These are phyloP conservation scores for Globisporangium nunn DNA, from an alignment of 352 stramenopile genomes.

Conservation along the genomic window DNA sequence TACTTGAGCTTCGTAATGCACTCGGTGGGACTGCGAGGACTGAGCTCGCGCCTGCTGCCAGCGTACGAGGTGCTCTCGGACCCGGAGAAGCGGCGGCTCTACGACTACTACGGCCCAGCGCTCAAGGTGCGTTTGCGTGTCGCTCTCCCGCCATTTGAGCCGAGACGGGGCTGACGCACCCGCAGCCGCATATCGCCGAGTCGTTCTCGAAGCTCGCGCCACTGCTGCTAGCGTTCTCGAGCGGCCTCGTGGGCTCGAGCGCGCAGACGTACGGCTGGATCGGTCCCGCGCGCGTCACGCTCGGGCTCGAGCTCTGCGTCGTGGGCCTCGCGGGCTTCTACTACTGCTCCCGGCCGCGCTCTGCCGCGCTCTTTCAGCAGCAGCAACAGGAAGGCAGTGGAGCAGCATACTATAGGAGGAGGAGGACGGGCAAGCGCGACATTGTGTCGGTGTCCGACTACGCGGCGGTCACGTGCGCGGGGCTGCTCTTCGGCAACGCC, in stretches of 20 bases:
- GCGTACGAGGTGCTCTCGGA: conserved; percentile 91
- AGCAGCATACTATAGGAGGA: background rate
- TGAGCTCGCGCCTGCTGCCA: conserved; percentile 4
- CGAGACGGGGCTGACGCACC: no score
- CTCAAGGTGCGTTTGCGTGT: no score
- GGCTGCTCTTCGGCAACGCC: conserved; percentile 50
- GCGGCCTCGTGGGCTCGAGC: conserved; percentile 44
- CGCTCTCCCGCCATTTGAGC: no score
- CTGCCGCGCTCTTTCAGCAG: conserved; percentile 3
- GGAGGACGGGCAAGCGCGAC: conserved; percentile 23
- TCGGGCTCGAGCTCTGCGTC: conserved; percentile 34
- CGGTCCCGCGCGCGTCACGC: conserved; percentile 13
- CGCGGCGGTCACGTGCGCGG: conserved; percentile 49
- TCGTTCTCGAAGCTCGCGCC: conserved; percentile 59
- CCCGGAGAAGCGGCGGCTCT: conserved; percentile 82
- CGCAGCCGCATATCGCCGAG: conserved; percentile 39
- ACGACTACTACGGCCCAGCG: conserved; percentile 79
- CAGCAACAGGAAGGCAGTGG: conserved; percentile 4
- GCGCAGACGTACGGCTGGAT: conserved; percentile 33
- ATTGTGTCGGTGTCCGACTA: conserved; percentile 69
- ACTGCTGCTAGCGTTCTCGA: conserved; percentile 50
- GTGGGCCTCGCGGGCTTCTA: conserved; percentile 53
- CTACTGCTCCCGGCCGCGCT: conserved; percentile 35
- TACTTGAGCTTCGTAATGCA: background rate
- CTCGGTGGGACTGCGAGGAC: no score